Evolutionary conservation across 768 basidiomycete species (phyloP), one percentile per base, ranked within the genome.

Genomic region (Austroboletus festivus): DNA sequence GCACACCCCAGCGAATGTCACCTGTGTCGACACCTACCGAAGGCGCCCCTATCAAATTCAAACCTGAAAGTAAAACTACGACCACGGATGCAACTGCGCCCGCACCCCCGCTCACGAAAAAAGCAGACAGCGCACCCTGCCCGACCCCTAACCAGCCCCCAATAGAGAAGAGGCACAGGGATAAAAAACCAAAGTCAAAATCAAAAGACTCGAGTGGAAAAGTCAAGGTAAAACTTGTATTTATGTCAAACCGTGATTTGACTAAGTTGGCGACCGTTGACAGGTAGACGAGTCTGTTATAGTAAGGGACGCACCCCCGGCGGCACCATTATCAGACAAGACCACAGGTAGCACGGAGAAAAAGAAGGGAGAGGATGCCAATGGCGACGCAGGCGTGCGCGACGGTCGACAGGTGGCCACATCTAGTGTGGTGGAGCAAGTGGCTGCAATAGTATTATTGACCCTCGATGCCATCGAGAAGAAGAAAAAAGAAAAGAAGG

Each of bases 1-100:
- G 88, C 46, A 76, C 81, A 15, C 80, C 84, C 8, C 57, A 51
- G 31, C 75, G 76, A 59, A 77, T 78, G 74, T 73, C 74, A 38
- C 71, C 78, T 22, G 53, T 72, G 41, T 59, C 65, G n/a, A 50
- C 64, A 24, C 57, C 65, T 30, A 31, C 59, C 19, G 50, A 50
- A 19, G 44, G 43, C 10, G 23, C 49, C 28, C 54, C 6, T 33
- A 46, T 16, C 1, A 42, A 39, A 37, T 40, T 9, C 6, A 51
- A 39, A 34, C 44, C 6, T 28, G 28, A 28, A 28, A 28, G 12
- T 6, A 28, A 12, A 12, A 28, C 28, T 6, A 15, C 23, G 18
- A 44, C 26, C 4, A 20, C n/a, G 0, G 22, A 38, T n/a, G 42
- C 13, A 11, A 4, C 33, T 23, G 24, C 33, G n/a, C 20, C 33